phyloP scores from a whole-genome alignment of 345 rosid species.

The Anacardium occidentale region DNA sequence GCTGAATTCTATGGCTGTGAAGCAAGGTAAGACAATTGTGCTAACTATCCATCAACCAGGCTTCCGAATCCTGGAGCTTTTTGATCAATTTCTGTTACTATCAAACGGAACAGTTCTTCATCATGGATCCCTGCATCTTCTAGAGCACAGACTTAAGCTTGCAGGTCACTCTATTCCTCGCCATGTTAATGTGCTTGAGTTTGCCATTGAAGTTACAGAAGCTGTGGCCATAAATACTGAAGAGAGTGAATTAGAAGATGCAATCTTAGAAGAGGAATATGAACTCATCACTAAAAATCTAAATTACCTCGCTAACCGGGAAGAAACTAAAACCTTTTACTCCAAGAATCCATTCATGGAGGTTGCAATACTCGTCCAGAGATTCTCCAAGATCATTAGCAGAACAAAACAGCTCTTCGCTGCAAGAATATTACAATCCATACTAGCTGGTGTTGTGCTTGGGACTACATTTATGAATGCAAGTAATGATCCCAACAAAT shows the following conservation, averaged over 20 bases:
- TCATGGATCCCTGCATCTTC: constrained; percentile 29
- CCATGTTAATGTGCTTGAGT: constrained; percentile 35
- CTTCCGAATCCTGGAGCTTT: constrained; percentile 29
- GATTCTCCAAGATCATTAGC: constrained; percentile 30
- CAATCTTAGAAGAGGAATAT: neutral
- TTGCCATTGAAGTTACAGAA: constrained; percentile 29
- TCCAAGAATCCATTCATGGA: constrained; percentile 25
- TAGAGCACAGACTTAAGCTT: constrained; percentile 20
- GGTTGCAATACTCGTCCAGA: constrained; percentile 21
- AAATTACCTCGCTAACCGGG: neutral
- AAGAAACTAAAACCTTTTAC: constrained; percentile 19
- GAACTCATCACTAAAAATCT: constrained; percentile 15
- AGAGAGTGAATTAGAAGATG: constrained; percentile 22
- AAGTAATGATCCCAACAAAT: constrained; percentile 10
- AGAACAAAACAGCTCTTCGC: constrained; percentile 37
- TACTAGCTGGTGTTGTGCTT: constrained; percentile 26
- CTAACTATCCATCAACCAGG: constrained; percentile 39
- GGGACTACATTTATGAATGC: constrained; percentile 34
- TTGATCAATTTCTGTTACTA: constrained; percentile 28
- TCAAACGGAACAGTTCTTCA: constrained; percentile 30
- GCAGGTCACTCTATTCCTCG: constrained; percentile 30
- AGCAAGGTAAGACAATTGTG: constrained; percentile 29
- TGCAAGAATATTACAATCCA: constrained; percentile 30
- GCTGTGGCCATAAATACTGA: constrained; percentile 18
- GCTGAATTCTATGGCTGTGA: constrained; percentile 28